These are phyloP conservation scores for Saccharata proteae DNA, from an alignment of 2,329 filamentous ascomycete genomes.

Conservation along the genomic window DNA sequence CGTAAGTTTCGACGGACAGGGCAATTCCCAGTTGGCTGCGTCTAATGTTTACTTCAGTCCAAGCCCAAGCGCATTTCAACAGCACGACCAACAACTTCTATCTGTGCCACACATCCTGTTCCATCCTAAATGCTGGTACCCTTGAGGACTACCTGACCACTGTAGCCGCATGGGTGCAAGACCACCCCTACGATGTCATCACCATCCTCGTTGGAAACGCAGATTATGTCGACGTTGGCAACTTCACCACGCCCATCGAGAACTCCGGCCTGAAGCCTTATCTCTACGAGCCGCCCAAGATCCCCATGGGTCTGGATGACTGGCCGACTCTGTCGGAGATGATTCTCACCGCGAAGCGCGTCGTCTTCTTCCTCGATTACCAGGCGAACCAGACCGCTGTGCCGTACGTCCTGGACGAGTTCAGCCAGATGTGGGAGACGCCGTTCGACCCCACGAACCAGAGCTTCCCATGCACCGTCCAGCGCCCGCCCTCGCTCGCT, in stretches of 20 bases:
- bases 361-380: slow-evolving; percentile 30
- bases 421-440: slow-evolving; percentile 82
- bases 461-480: slow-evolving; percentile 62
- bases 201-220: slow-evolving; percentile 78
- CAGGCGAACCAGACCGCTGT: slow-evolving; percentile 60
- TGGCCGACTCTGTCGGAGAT: slow-evolving; percentile 72
- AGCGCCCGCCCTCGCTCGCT: slow-evolving; percentile 60
- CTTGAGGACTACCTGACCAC: slow-evolving; percentile 59
- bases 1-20: slow-evolving; percentile 9
- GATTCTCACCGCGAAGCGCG: slow-evolving; percentile 23
- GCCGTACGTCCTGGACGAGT: slow-evolving; percentile 80
- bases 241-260: slow-evolving; percentile 58
- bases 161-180: slow-evolving; percentile 60
- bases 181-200: slow-evolving; percentile 75
- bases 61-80: slow-evolving; percentile 49
- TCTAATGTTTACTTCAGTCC: slow-evolving; percentile 30
- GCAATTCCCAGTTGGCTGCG: background rate
- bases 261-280: slow-evolving; percentile 60
- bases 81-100: slow-evolving; percentile 40
- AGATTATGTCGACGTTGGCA: slow-evolving; percentile 51
- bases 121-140: slow-evolving; percentile 68
- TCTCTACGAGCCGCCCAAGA: slow-evolving; percentile 58
- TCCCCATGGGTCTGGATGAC: slow-evolving; percentile 58
- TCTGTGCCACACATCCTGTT: slow-evolving; percentile 78
- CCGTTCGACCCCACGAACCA: slow-evolving; percentile 63